Percentiles rank a stretch among this genome's conserved stretches.
phyloP scores from a whole-genome alignment of 2,329 filamentous ascomycete genomes.

The Phaeoacremonium minimum region DNA sequence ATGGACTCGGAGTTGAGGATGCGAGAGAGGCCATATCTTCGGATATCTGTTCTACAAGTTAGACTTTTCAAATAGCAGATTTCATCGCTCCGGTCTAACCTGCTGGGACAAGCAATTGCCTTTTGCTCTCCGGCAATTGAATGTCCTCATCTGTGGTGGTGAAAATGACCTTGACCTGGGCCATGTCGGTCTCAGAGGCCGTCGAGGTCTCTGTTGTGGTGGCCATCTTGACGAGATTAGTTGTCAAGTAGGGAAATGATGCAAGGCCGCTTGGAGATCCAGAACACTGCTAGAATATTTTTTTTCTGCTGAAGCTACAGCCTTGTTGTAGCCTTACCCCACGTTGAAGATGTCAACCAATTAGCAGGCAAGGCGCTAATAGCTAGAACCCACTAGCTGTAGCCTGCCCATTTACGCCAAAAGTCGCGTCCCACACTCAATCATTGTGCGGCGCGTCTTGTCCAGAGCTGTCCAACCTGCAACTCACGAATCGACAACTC shows the following conservation, averaged over 20 bases:
- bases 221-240: conserved; percentile 6
- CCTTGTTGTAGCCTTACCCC: conserved; percentile 11
- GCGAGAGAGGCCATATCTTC: conserved; percentile 65
- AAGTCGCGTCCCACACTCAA: no score
- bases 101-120: conserved; percentile 58
- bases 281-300: conserved; percentile 1
- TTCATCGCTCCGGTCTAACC: no score
- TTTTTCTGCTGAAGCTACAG: conserved; percentile 3
- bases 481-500: no score
- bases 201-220: conserved; percentile 19
- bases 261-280: not conserved
- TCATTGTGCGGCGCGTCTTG: no score
- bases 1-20: conserved; percentile 70
- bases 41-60: conserved; percentile 47
- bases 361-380: no score
- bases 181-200: conserved; percentile 22
- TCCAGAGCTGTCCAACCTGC: no score
- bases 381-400: no score
- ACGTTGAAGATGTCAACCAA: no score
- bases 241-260: not conserved
- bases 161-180: conserved; percentile 65
- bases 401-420: no score
- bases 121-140: conserved; percentile 57
- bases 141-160: conserved; percentile 59
- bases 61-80: no score